A percentile compares a stretch with the other conserved stretches of the same genome.
phyloP scores from a whole-genome alignment of 768 basidiomycete species.

The Boletus huronensis region DNA sequence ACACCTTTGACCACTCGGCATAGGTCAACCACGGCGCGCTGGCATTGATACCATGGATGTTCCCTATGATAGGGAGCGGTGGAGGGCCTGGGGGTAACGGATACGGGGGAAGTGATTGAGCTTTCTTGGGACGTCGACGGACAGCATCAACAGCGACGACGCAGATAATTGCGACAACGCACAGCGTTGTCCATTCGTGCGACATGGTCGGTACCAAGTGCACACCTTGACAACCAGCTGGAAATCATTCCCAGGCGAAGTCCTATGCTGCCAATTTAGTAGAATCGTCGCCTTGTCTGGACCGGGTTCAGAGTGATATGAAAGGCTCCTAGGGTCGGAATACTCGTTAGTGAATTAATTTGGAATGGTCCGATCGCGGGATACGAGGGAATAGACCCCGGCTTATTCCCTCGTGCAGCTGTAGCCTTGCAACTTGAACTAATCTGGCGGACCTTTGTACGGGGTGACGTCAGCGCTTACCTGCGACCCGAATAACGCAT shows the following conservation, averaged over 20 bases:
- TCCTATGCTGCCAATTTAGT: background rate
- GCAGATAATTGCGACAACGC: background rate
- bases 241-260: background rate
- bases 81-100: conserved; percentile 12
- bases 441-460: background rate
- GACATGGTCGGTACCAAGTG: background rate
- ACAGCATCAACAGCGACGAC: background rate
- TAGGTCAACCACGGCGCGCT: conserved; percentile 14
- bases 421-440: background rate
- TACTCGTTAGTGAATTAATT: background rate
- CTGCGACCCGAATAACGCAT: no score
- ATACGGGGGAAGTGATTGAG: background rate
- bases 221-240: background rate
- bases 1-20: conserved; percentile 9
- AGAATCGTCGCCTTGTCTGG: background rate
- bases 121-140: background rate
- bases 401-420: background rate
- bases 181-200: background rate
- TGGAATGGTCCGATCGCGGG: background rate
- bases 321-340: background rate
- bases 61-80: conserved; percentile 16
- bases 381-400: background rate
- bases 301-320: no score
- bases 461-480: background rate
- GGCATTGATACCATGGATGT: conserved; percentile 6